Base-by-base conservation (phyloP, 192 early-diverging fungal genomes). In the Backusella circina region DNA sequence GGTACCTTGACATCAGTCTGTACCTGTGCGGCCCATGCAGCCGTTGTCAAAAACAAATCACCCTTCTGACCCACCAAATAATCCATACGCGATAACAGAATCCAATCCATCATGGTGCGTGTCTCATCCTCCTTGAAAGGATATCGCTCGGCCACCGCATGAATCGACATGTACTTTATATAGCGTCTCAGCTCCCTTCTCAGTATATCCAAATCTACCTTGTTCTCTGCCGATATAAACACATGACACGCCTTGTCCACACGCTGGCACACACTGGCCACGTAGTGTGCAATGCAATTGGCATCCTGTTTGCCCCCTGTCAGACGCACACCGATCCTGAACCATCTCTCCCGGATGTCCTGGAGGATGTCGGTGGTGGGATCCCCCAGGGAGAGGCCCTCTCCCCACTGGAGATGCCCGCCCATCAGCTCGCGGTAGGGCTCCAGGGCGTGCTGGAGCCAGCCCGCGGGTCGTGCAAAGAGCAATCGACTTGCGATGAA, bases 21-120 rank as follows among this genome's bases (percentile, higher is more conserved):
- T 1, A 73, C 75, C 65, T 80, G 79, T 57, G 79, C 79, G 3
- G 75, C 79, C 79, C 79, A 80, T 32, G 79, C 79, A 16, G 75
- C 74, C 15, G 75, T 80, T 16, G 66, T 68, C 12, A 73, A 39
- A 41, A 73, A 75, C 5, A 16, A 37, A 70, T 80, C 79, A 2
- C 67, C 13, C 1, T 51, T 32, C 18, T 65, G 16, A 5, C 79
- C 79, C n/a, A 80, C 23, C 36, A 80, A 70, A 64, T 76, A 67
- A 50, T 80, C 79, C 79, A 80, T 76, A 2, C 75, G 41, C 2
- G 79, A 72, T 18, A 80, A 47, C 33, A 80, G 73, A n/a, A 68
- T 70, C 79, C 79, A 80, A 57, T 80, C 79, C 75, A 80, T 76
- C 21, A 80, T 35, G 0, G 71, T 37, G 32, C 79, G 64, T 16